Base-by-base conservation (phyloP, 495 filamentous ascomycete genomes). In the Penicillium alfredii region DNA sequence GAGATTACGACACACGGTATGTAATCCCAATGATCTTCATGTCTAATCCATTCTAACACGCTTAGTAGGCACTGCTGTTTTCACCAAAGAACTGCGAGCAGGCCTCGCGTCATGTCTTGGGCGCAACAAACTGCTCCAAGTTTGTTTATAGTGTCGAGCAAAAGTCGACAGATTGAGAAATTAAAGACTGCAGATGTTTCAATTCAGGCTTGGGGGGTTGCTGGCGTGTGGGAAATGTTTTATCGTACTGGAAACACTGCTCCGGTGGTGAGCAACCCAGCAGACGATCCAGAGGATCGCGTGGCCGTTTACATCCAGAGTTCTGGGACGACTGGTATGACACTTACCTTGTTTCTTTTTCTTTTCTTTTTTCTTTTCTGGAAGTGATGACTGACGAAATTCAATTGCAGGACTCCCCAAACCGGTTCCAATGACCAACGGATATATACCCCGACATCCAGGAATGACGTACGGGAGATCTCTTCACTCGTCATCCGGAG, bases 291-390 rank as follows among this genome's bases (percentile, higher is more conserved):
- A 41, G 71, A 78, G 10, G 70, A 74, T 0, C 39, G 66, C 1
- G 4, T 68, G 6, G 45, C 69, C 5, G 6, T 71, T 4, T 50
- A 76, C 11, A 40, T 80, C 12, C 78, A 82, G 38, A 80, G 76
- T 3, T 78, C 74, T 16, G 77, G 77, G 4, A 73, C 72, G 19
- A 79, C 76, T 0, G 77, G 59, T 37, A 11, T 23, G 38, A 22
- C 7, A 16, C 21, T 14, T 7, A 9, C 19, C 15, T 12, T 1
- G 13, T 20, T 12, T 6, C 10, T 21, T 3, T 15, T 14, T 30
- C 11, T 25, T 15, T 19, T 15, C 26, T 14, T 15, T 12, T 15
- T 23, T 33, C 2, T 24, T 14, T 14, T 14, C 1, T 3, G 21
- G 4, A 15, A 8, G 13, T 11, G 13, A 5, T 5, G 12, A 35